Conservation (phyloP, 129 eudicot species). For the Pseudognaphalium luteoalbum region DNA sequence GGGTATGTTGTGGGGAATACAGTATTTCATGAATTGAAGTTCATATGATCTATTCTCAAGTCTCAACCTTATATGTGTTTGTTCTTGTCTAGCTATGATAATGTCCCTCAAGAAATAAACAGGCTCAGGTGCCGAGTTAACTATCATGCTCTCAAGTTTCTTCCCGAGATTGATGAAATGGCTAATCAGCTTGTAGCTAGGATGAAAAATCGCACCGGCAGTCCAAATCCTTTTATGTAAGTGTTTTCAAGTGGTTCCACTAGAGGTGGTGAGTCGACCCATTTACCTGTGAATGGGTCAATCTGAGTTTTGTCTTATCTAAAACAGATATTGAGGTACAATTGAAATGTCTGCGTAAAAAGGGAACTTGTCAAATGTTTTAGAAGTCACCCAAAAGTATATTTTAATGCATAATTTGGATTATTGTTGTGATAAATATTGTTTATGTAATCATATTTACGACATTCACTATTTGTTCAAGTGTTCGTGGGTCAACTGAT, state of each 20-base stretch:
- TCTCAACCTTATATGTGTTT: neutral
- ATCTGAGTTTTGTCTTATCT: too few species aligned
- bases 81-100: slow-evolving; percentile 67
- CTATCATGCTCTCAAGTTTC: slow-evolving; percentile 95
- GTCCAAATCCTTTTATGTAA: slow-evolving; percentile 89
- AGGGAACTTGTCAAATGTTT: neutral
- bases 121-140: slow-evolving; percentile 92
- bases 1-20: slow-evolving; percentile 56
- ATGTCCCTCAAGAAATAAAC: slow-evolving; percentile 94
- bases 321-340: too few species aligned
- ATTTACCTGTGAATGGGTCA: too few species aligned
- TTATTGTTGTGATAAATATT: neutral
- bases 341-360: neutral
- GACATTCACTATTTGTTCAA: neutral
- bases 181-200: slow-evolving; percentile 83
- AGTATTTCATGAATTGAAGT: neutral
- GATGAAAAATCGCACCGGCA: slow-evolving; percentile 92
- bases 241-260: slow-evolving; percentile 17
- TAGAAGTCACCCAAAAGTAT: neutral
- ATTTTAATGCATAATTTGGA: neutral
- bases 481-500: neutral
- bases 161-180: slow-evolving; percentile 94
- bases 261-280: neutral
- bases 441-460: neutral
- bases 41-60: slow-evolving; percentile 2